Evolutionary conservation across 331 rosid genomes (phyloP), one percentile per base, ranked within the genome.

Genomic region (Rosa hybrid): DNA sequence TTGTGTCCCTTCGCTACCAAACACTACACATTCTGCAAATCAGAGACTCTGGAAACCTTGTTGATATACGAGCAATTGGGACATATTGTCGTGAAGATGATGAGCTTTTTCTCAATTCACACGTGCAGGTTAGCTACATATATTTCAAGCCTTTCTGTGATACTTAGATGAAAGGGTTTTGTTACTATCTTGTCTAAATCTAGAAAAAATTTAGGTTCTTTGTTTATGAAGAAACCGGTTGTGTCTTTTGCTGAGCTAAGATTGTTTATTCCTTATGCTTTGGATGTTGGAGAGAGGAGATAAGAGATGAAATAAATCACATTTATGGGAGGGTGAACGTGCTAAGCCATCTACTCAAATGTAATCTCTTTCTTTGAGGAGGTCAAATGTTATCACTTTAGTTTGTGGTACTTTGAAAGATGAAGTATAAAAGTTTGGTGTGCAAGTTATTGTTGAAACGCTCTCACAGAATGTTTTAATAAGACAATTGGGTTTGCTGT

Each of bases 1-100:
- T 96, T 81, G 97, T 93, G 71, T 96, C 99, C 67, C 92, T 96
- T 85, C 99, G 98, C 80, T 90, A 88, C 86, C 99, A 96, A 87
- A 87, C 80, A 23, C 80, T 96, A 79, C 97, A 96, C 85, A 88
- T 96, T 81, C 89, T 93, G 79, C 99, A 96, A 87, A 90, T 96
- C 81, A 91, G 93, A 78, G 97, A 96, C 79, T 90, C 94, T 7
- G 99, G 99, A 10, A 83, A 88, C 86, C 93, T 96, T 78, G 97
- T 96, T 62, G 84, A 91, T 82, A 91, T 96, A 42, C 92, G 97
- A 41, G 92, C 90, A 79, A 87, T 96, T 46, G 98, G 99, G 80
- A 83, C 87, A 81, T 96, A 84, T 82, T 96, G 99, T 82, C 91
- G 89, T 18, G 99, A 96, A 86, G 99, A 96, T 84, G 99, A 96